Percentiles rank a stretch among this genome's conserved stretches.
Evolutionary conservation across 2,329 filamentous ascomycete species (phyloP).

Genomic region (Sphaerostilbella broomeana): DNA sequence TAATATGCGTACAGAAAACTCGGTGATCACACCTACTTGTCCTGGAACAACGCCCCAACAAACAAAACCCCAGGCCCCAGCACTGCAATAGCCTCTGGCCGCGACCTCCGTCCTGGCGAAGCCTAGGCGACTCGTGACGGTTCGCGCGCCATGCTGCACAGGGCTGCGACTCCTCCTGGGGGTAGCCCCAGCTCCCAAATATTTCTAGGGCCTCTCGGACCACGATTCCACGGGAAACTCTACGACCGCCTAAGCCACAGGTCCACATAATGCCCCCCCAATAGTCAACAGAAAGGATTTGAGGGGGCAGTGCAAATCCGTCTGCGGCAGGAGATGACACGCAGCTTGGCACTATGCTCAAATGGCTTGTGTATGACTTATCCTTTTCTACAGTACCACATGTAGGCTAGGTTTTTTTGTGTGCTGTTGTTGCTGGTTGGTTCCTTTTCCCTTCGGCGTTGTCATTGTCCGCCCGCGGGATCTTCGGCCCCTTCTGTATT

Average conservation of each 20-base stretch:
- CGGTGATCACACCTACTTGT: constrained; percentile 93
- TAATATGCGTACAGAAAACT: constrained; percentile 62
- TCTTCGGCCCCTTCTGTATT: too few relatives aligned
- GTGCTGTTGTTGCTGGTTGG: too few relatives aligned
- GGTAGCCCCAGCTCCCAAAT: constrained; percentile 2
- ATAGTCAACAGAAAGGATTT: too few relatives aligned
- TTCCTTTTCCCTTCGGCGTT: too few relatives aligned
- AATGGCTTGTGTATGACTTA: too few relatives aligned
- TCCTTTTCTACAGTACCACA: too few relatives aligned
- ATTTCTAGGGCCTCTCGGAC: constrained; percentile 3
- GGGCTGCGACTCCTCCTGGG: constrained; percentile 5
- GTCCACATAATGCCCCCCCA: constrained; percentile 4
- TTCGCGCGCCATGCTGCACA: constrained; percentile 18
- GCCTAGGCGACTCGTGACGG: constrained; percentile 31
- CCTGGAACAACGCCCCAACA: constrained; percentile 71
- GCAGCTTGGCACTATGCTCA: too few relatives aligned
- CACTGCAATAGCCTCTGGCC: constrained; percentile 46
- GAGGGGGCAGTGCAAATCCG: not conserved
- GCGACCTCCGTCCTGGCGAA: constrained; percentile 44
- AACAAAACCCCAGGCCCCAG: constrained; percentile 35
- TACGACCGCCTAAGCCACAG: constrained; percentile 5
- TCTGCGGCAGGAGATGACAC: too few relatives aligned
- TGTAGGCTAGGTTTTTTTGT: too few relatives aligned
- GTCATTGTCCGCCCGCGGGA: too few relatives aligned
- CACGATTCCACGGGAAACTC: constrained; percentile 5